Conservation (phyloP, 768 basidiomycete species). For the Calocybe indica region DNA sequence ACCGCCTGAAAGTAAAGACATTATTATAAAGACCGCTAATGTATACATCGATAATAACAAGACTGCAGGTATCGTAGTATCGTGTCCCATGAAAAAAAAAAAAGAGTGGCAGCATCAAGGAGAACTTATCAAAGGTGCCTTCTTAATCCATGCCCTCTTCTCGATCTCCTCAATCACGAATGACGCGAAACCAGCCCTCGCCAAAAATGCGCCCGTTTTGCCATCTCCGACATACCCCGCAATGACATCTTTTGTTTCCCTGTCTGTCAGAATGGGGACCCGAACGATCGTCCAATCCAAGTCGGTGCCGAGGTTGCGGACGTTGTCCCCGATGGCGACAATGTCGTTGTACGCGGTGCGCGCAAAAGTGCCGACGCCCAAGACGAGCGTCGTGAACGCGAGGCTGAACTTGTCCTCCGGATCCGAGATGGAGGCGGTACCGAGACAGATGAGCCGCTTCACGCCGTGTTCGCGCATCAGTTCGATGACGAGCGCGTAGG, state of each 20-base stretch:
- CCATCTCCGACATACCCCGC: constrained; percentile 70
- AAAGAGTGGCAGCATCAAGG: background rate
- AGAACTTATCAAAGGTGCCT: constrained; percentile 35
- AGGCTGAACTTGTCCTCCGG: constrained; percentile 50
- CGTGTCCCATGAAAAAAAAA: background rate
- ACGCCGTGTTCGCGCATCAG: constrained; percentile 47
- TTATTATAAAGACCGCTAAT: background rate
- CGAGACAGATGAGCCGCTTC: constrained; percentile 58
- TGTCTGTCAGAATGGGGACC: constrained; percentile 57
- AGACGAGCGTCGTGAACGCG: constrained; percentile 37
- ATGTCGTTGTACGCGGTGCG: constrained; percentile 62
- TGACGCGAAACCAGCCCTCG: constrained; percentile 53
- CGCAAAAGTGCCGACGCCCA: constrained; percentile 35
- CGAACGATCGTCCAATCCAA: constrained; percentile 68
- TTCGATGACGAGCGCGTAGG: constrained; percentile 49
- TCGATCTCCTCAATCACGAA: constrained; percentile 57
- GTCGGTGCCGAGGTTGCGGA: constrained; percentile 41
- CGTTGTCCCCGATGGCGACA: constrained; percentile 52
- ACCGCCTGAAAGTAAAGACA: constrained; percentile 12
- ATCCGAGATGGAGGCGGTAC: constrained; percentile 62
- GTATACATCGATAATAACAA: background rate
- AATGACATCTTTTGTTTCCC: constrained; percentile 35
- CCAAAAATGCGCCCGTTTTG: constrained; percentile 39
- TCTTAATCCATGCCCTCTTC: constrained; percentile 54
- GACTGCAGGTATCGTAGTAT: background rate